A percentile compares a stretch with the other conserved stretches of the same genome.
phyloP scores from a whole-genome alignment of 352 stramenopile genomes.

The Ophiocytium majus region DNA sequence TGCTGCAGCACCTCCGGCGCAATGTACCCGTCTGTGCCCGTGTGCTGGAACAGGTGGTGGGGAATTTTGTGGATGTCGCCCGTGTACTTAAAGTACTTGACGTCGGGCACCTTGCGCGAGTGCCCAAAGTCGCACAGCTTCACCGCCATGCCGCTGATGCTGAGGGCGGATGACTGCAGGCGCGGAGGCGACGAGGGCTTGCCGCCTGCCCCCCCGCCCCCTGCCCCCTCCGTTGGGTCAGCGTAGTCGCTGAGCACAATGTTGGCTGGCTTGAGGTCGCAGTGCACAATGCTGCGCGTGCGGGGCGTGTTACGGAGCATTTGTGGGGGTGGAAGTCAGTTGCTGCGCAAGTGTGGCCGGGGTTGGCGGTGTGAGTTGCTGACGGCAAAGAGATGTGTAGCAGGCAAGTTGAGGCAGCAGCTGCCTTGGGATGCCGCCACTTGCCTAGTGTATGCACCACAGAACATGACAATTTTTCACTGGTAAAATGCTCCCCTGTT shows the following conservation, averaged over 20 bases:
- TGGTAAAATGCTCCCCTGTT: no score
- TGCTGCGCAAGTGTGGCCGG: no score
- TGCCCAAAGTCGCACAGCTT: constrained; percentile 88
- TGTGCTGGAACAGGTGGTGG: constrained; percentile 68
- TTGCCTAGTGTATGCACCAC: no score
- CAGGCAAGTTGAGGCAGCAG: no score
- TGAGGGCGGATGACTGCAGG: constrained; percentile 19
- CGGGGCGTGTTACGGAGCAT: no score
- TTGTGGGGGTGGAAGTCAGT: no score
- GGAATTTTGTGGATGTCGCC: constrained; percentile 87
- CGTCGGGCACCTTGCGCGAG: constrained; percentile 81
- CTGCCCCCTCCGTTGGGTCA: background rate
- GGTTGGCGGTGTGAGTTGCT: no score
- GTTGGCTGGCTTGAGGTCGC: constrained; percentile 85
- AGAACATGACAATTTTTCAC: no score
- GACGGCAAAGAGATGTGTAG: no score
- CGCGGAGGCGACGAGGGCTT: background rate
- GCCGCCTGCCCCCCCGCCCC: constrained; percentile 10
- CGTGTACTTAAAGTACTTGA: constrained; percentile 86
- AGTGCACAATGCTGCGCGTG: constrained; percentile 75
- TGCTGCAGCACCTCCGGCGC: constrained; percentile 80
- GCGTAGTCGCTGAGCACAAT: constrained; percentile 69
- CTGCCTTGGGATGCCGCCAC: no score
- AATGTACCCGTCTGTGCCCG: constrained; percentile 81
- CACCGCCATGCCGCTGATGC: constrained; percentile 38